Base-by-base conservation (phyloP, 257 asterid species). In the Solanum bukasovii region DNA sequence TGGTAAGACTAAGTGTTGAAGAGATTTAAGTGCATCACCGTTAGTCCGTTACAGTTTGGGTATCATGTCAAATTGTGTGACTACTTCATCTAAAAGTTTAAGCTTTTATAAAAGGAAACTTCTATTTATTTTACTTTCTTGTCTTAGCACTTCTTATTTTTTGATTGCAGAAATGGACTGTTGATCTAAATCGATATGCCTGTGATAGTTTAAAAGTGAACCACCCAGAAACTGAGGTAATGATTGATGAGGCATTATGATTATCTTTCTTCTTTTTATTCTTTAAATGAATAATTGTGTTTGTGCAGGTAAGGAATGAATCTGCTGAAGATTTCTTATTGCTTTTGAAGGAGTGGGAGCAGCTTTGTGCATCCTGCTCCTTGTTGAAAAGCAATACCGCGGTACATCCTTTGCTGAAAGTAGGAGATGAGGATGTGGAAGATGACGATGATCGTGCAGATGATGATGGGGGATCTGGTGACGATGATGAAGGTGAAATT, bases 141-240 rank as follows among this genome's bases (percentile, higher is more conserved):
- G 5, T 44, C 67, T 79, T 44, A 27, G 7, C 67, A n/a, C n/a
- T 44, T 25, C 38, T 65, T 13, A 68, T 44, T 63, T 44, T 63
- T 33, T 49, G 31, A 7, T 23, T 68, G 88, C 89, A 96, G 98
- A 96, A 93, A 96, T 96, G 99, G 99, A 98, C 98, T 3, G 94
- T 96, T 74, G 98, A 96, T 84, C n/a, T 92, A 12, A 95, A 95
- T 68, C 38, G 73, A 23, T 72, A 89, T 88, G 99, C 99, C 12
- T 95, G 98, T 89, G 91, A 93, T 33, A 95, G 98, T 72, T 90
- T 96, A 61, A 93, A 77, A 71, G 87, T 92, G 61, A 96, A 95
- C 71, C 99, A 96, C 72, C 98, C 97, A 1, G 96, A 94, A 90
- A 94, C 98, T 0, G 90, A 93, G 96, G 99, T 96, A 79, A n/a